These are phyloP conservation scores for Zymoseptoria ardabiliae DNA, from an alignment of 2,329 filamentous ascomycete species.

Conservation along the genomic window DNA sequence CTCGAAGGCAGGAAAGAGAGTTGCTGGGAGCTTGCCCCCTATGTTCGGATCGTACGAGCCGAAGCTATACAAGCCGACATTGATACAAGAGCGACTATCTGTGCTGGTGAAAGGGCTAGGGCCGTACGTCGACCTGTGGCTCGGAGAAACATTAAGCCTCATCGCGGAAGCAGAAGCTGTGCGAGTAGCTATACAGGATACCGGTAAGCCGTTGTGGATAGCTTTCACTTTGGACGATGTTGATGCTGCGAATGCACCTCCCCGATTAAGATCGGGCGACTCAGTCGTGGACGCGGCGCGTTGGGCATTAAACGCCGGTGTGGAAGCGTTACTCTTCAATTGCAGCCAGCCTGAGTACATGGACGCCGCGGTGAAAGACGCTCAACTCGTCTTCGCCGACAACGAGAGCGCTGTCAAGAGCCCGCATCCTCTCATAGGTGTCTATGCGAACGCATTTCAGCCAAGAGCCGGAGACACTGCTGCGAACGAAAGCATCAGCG, in stretches of 20 bases:
- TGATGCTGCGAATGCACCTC: not conserved
- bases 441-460: slow-evolving; percentile 3
- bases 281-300: slow-evolving; percentile 1
- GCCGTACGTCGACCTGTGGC: slow-evolving; percentile 2
- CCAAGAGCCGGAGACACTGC: not conserved
- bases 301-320: slow-evolving; percentile 1
- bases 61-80: not conserved
- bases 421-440: not conserved
- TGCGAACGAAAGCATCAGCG: slow-evolving; percentile 1
- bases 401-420: not conserved
- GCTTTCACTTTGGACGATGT: slow-evolving; percentile 2
- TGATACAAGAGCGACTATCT: not conserved
- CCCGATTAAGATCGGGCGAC: slow-evolving; percentile 2
- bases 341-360: slow-evolving; percentile 2
- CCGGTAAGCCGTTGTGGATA: slow-evolving; percentile 4
- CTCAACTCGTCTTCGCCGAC: not conserved
- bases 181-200: not conserved
- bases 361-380: not conserved
- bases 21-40: slow-evolving; percentile 5
- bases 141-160: slow-evolving; percentile 5
- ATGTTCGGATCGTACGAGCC: slow-evolving; percentile 9
- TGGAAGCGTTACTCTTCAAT: slow-evolving; percentile 3
- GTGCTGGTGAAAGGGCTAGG: not conserved
- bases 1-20: not conserved
- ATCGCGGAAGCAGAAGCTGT: slow-evolving; percentile 6